phyloP scores from a whole-genome alignment of 2,329 filamentous ascomycete genomes.

The Blastomyces percursus region DNA sequence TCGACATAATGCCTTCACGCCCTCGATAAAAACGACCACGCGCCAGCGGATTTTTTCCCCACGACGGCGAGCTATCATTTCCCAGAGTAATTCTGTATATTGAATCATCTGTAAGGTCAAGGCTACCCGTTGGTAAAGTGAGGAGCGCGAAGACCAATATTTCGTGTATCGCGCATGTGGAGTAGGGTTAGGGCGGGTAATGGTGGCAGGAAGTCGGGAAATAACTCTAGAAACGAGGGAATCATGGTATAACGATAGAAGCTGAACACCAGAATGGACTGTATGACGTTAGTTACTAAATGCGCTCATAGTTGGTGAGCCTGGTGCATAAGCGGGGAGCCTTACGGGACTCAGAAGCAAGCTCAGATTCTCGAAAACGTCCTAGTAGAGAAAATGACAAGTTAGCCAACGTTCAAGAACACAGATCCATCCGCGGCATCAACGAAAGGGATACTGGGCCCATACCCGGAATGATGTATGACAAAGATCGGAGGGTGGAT shows the following conservation, averaged over 20 bases:
- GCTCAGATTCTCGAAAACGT: conserved; percentile 62
- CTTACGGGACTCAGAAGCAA: conserved; percentile 76
- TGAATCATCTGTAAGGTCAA: conserved; percentile 78
- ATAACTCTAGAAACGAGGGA: conserved; percentile 61
- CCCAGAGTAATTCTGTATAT: conserved; percentile 92
- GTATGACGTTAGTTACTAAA: conserved; percentile 12
- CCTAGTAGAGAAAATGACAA: conserved; percentile 18
- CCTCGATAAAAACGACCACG: conserved; percentile 73
- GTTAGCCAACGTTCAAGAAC: not conserved
- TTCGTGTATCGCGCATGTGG: conserved; percentile 54
- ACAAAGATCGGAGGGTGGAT: conserved; percentile 79
- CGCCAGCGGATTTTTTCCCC: conserved; percentile 74
- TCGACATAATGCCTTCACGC: conserved; percentile 73
- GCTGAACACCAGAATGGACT: conserved; percentile 77
- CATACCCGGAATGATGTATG: conserved; percentile 80
- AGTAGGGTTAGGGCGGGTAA: conserved; percentile 39
- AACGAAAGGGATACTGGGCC: not conserved
- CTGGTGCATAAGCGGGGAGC: conserved; percentile 17
- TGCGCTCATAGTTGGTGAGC: conserved; percentile 16
- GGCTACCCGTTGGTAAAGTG: conserved; percentile 69
- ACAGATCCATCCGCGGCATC: not conserved
- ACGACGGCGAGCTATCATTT: conserved; percentile 85
- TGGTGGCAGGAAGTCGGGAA: conserved; percentile 45
- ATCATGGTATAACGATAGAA: conserved; percentile 89
- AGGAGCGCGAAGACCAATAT: conserved; percentile 51